Base-by-base conservation (phyloP, 2,329 filamentous ascomycete species). In the Beauveria varroae region DNA sequence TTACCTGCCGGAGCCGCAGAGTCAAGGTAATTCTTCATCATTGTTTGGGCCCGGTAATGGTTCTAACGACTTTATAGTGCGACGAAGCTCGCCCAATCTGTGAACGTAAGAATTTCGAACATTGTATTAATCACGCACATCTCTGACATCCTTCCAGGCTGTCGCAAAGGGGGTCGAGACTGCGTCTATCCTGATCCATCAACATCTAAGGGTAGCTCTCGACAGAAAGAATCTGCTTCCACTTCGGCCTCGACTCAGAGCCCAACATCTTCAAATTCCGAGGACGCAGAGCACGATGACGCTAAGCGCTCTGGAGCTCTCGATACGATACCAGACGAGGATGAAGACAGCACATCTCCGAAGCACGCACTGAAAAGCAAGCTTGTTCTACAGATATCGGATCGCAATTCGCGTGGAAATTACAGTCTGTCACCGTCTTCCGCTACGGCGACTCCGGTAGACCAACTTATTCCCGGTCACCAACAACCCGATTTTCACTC, bases 11-110 rank as follows among this genome's bases (percentile, higher is more conserved):
- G 63, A 88, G 87, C 68, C 85, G 95, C 66, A 85, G 95, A 73
- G 93, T 98, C 57, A 98, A 89, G 81, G 86, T 86, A 77, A 65
- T 70, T 71, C 55, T n/a, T 44, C 46, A 41, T 40, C 26, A 49
- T 26, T 14, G 8, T 12, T 6, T 14, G 10, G 6, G 7, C 20
- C 5, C 8, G 16, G 20, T 46, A 43, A 43, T 5, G 57, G 18
- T 46, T 47, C 62, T 68, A 63, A 67, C 47, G 20, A 40, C 30
- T n/a, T 60, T 44, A 24, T 67, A 96, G 90, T 99, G 95, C 73
- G 95, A 98, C 72, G 95, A 99, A 75, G 84, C 80, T 24, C 90
- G 87, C 68, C 95, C 95, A 14, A 81, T 90, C 58, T 98, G 95
- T 75, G 93, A 97, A 72, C 80, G 86, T 88, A 78, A 75, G 81